Percentiles rank a stretch among this genome's conserved stretches.
Conservation (phyloP, 305 asterid species). For the Fraxinus greggii region DNA sequence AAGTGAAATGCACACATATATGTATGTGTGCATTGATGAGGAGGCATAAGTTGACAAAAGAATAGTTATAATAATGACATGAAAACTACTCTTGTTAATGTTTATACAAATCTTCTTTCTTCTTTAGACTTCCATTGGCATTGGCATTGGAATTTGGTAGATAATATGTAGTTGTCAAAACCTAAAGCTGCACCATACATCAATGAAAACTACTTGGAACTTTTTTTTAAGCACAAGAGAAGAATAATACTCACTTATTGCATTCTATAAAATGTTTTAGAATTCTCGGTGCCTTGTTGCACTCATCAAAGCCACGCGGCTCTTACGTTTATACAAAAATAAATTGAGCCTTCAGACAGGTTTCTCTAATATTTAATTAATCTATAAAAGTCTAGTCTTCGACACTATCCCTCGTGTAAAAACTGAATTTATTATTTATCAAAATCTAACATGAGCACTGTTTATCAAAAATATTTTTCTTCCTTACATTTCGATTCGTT, state of each 20-base stretch:
- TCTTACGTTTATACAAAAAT: neutral
- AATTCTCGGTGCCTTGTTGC: neutral
- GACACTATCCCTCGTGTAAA: neutral
- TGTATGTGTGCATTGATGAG: neutral
- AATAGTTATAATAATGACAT: neutral
- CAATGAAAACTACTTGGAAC: neutral
- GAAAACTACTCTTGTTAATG: slow-evolving; percentile 1
- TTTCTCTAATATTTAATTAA: neutral
- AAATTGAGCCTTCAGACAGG: neutral
- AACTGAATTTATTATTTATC: neutral
- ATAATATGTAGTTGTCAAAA: slow-evolving; percentile 13
- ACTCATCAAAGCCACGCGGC: neutral
- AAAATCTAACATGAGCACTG: neutral
- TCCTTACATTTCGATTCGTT: neutral
- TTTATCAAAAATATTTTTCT: neutral
- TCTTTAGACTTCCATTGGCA: neutral
- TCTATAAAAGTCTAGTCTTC: neutral
- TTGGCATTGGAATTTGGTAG: neutral
- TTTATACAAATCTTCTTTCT: neutral
- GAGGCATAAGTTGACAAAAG: slow-evolving; percentile 21
- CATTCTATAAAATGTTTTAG: neutral
- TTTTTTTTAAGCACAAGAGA: neutral
- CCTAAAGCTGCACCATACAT: slow-evolving; percentile 4
- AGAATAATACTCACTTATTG: neutral
- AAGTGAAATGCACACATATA: neutral